Conservation (phyloP, 805 yeast genomes). For the Hagleromyces aurorensis region DNA sequence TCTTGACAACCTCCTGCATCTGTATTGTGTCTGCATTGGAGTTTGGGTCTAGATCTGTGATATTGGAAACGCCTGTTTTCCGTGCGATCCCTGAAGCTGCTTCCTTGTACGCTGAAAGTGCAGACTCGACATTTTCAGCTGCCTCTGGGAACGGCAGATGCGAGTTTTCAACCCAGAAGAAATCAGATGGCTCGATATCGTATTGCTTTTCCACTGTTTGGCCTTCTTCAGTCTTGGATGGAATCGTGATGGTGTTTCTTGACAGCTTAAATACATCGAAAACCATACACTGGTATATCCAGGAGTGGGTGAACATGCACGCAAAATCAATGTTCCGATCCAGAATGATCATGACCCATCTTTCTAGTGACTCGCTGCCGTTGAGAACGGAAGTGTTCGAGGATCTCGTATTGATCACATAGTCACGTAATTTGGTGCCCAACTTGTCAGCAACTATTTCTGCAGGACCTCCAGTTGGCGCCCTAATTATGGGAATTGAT, state of each 20-base stretch:
- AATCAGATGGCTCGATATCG: constrained; percentile 89
- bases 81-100: constrained; percentile 84
- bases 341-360: constrained; percentile 71
- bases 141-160: constrained; percentile 95
- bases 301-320: constrained; percentile 92
- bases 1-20: constrained; percentile 81
- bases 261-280: constrained; percentile 81
- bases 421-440: constrained; percentile 78
- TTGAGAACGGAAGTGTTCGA: constrained; percentile 18
- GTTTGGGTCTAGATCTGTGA: constrained; percentile 63
- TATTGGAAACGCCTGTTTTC: constrained; percentile 58
- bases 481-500: constrained; percentile 80
- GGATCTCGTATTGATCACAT: constrained; percentile 56
- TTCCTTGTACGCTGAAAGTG: constrained; percentile 68
- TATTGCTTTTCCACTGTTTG: constrained; percentile 45
- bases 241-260: constrained; percentile 71
- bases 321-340: constrained; percentile 88
- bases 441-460: constrained; percentile 85
- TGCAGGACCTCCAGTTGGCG: constrained; percentile 91
- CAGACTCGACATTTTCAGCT: constrained; percentile 92
- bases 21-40: constrained; percentile 50
- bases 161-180: constrained; percentile 82
- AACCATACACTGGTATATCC: constrained; percentile 96
- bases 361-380: constrained; percentile 34
- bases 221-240: constrained; percentile 33